A percentile compares a stretch with the other conserved stretches of the same genome.
phyloP scores from a whole-genome alignment of 805 yeast species.

The Hanseniaspora lachancei region DNA sequence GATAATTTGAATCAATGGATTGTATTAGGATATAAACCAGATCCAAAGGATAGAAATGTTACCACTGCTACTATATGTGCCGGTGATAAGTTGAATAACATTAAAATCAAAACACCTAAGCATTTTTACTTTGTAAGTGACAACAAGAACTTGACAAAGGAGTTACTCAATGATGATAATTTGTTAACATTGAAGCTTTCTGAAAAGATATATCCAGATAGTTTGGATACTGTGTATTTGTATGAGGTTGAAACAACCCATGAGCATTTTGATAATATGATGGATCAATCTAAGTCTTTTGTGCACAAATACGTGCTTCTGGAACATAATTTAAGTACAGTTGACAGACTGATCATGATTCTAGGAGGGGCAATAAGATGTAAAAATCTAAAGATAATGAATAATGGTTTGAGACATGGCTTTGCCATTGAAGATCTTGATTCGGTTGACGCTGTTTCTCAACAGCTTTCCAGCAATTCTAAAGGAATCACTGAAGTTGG shows the following conservation, averaged over 20 bases:
- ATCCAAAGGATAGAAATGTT: slow-evolving; percentile 53
- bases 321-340: slow-evolving; percentile 56
- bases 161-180: slow-evolving; percentile 35
- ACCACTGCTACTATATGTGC: slow-evolving; percentile 59
- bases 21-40: slow-evolving; percentile 50
- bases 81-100: slow-evolving; percentile 57
- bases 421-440: slow-evolving; percentile 51
- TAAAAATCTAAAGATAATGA: slow-evolving; percentile 64
- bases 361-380: slow-evolving; percentile 70
- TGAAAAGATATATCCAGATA: slow-evolving; percentile 36
- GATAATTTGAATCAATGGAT: slow-evolving; percentile 46
- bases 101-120: slow-evolving; percentile 63
- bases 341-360: slow-evolving; percentile 64
- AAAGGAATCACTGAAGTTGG: slow-evolving; percentile 41
- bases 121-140: slow-evolving; percentile 48
- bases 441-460: slow-evolving; percentile 19
- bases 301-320: slow-evolving; percentile 49
- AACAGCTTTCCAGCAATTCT: slow-evolving; percentile 33
- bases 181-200: slow-evolving; percentile 39
- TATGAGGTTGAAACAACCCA: slow-evolving; percentile 48
- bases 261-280: slow-evolving; percentile 38
- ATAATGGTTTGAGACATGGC: slow-evolving; percentile 74
- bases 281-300: slow-evolving; percentile 53
- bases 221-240: slow-evolving; percentile 49
- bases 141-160: slow-evolving; percentile 32